Evolutionary conservation across 257 asterid genomes (phyloP).

Genomic region (Handroanthus guayacan): DNA sequence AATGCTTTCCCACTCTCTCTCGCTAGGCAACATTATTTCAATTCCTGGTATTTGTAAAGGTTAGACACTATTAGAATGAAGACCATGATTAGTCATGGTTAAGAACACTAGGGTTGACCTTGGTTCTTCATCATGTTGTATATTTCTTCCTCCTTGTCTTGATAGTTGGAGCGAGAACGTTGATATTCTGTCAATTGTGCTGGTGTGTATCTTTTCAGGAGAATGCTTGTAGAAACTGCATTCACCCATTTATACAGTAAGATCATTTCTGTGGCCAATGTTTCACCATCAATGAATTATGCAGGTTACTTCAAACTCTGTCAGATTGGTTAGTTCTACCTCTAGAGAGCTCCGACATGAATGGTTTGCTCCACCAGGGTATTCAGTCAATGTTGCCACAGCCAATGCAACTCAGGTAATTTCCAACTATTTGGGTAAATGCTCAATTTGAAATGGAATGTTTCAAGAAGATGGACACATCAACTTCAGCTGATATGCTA

Average conservation of each 20-base stretch:
- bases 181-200: not conserved
- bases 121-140: not conserved
- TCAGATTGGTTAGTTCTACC: constrained; percentile 69
- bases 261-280: constrained; percentile 14
- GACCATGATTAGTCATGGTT: constrained; percentile 1
- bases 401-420: constrained; percentile 83
- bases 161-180: not conserved
- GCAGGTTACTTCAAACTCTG: constrained; percentile 78
- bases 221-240: not conserved
- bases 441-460: not conserved
- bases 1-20: not conserved
- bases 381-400: constrained; percentile 80
- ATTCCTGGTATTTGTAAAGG: not conserved
- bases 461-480: not conserved
- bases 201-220: not conserved
- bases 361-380: constrained; percentile 77
- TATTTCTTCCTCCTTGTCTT: not conserved
- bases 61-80: not conserved
- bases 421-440: constrained; percentile 3
- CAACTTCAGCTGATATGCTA: not conserved
- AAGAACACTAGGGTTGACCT: not conserved
- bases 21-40: not conserved
- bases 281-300: constrained; percentile 28
- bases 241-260: not conserved
- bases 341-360: constrained; percentile 71